Conservation (phyloP, 1,284 basidiomycete genomes). For the Coriolopsis trogii region DNA sequence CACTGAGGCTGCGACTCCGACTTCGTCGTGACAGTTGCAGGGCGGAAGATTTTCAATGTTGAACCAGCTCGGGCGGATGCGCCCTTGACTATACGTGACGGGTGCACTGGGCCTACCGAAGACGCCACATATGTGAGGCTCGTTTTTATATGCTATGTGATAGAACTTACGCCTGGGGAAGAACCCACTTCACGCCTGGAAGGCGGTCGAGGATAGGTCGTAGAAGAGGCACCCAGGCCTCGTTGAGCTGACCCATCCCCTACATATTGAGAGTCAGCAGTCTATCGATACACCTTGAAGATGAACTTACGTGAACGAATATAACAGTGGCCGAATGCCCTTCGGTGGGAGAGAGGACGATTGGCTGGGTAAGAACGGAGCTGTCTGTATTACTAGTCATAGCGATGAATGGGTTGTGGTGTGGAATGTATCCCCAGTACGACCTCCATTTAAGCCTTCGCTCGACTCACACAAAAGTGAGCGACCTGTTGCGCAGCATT, state of each 20-base stretch:
- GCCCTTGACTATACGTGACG: slow-evolving; percentile 37
- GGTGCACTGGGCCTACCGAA: slow-evolving; percentile 27
- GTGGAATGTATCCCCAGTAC: background rate
- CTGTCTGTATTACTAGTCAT: slow-evolving; percentile 13
- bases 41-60: slow-evolving; percentile 45
- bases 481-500: slow-evolving; percentile 21
- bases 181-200: slow-evolving; percentile 45
- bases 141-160: background rate
- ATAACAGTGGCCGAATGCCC: slow-evolving; percentile 36
- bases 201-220: slow-evolving; percentile 38
- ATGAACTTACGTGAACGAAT: slow-evolving; percentile 39
- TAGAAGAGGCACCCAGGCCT: slow-evolving; percentile 38
- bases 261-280: slow-evolving; percentile 19
- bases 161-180: slow-evolving; percentile 46
- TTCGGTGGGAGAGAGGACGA: slow-evolving; percentile 18
- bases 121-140: background rate
- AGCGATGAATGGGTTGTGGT: slow-evolving; percentile 8
- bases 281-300: background rate
- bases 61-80: slow-evolving; percentile 48
- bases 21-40: slow-evolving; percentile 39
- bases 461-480: slow-evolving; percentile 4
- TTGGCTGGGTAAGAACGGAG: background rate
- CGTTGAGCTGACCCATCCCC: slow-evolving; percentile 44
- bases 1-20: slow-evolving; percentile 40
- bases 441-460: slow-evolving; percentile 5